Conservation (phyloP, 495 filamentous ascomycete genomes). For the Penicillium parvum region DNA sequence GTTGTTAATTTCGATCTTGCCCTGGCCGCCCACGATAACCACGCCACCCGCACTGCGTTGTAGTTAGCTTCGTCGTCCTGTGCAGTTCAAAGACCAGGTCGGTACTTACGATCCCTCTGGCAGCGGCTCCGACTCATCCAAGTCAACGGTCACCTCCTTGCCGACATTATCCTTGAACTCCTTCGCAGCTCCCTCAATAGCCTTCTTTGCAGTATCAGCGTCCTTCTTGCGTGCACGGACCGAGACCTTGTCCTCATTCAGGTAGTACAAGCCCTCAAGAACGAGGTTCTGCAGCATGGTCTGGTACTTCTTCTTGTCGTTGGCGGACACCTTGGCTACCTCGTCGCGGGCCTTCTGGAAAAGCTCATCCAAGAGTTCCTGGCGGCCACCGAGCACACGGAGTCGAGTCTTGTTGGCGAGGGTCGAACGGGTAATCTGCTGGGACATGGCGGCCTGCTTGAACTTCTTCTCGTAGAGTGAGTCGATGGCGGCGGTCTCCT, state of each 20-base stretch:
- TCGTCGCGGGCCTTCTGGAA: slow-evolving; percentile 73
- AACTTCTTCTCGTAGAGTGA: slow-evolving; percentile 91
- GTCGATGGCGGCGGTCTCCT: slow-evolving; percentile 92
- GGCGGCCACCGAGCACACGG: slow-evolving; percentile 75
- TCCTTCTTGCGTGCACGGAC: slow-evolving; percentile 78
- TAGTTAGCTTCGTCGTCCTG: slow-evolving; percentile 1
- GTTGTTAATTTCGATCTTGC: slow-evolving; percentile 98
- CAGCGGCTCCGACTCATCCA: slow-evolving; percentile 77
- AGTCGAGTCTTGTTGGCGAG: slow-evolving; percentile 92
- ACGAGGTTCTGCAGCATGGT: slow-evolving; percentile 70
- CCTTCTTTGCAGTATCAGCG: slow-evolving; percentile 64
- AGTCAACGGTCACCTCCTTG: slow-evolving; percentile 56
- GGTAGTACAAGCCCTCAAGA: slow-evolving; percentile 83
- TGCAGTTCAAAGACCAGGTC: not conserved
- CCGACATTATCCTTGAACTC: slow-evolving; percentile 75
- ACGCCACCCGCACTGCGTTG: slow-evolving; percentile 73
- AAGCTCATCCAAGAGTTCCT: slow-evolving; percentile 87
- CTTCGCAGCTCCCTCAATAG: slow-evolving; percentile 64
- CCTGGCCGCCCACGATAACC: slow-evolving; percentile 69
- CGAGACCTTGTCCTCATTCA: slow-evolving; percentile 72
- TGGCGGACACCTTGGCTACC: slow-evolving; percentile 55
- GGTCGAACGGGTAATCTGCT: slow-evolving; percentile 94
- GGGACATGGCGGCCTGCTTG: slow-evolving; percentile 93
- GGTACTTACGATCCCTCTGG: slow-evolving; percentile 78
- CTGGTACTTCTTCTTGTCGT: slow-evolving; percentile 71